phyloP scores from a whole-genome alignment of 129 eudicot genomes.

The Chrysanthemum makinoi region DNA sequence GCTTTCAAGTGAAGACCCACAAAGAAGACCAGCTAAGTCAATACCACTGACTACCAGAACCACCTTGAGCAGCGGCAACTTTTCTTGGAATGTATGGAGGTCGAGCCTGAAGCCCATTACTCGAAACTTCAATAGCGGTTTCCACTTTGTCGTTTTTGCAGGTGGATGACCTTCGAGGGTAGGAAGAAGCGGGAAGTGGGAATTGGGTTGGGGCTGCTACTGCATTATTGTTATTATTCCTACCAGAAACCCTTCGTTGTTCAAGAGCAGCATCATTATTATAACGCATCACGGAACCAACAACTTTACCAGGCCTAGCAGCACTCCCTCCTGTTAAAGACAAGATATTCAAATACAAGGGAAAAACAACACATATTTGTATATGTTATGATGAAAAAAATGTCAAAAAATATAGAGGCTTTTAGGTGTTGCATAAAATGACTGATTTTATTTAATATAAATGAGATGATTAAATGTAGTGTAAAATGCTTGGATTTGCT shows the following conservation, averaged over 20 bases:
- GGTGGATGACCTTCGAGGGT: slow-evolving; percentile 60
- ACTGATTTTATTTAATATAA: background rate
- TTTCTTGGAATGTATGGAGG: slow-evolving; percentile 82
- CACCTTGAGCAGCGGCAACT: slow-evolving; percentile 87
- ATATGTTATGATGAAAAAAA: background rate
- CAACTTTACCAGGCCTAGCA: slow-evolving; percentile 92
- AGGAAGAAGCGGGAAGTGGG: slow-evolving; percentile 60
- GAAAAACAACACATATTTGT: background rate
- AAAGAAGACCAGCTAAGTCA: slow-evolving; percentile 23
- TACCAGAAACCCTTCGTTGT: slow-evolving; percentile 52
- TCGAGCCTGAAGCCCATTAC: slow-evolving; percentile 63
- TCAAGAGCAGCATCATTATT: slow-evolving; percentile 61
- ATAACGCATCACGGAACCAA: slow-evolving; percentile 66
- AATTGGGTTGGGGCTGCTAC: slow-evolving; percentile 64
- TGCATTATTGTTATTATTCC: slow-evolving; percentile 65
- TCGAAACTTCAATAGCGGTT: slow-evolving; percentile 53
- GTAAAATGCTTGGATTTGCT: too few species aligned
- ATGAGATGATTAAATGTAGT: too few species aligned
- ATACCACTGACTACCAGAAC: slow-evolving; percentile 78
- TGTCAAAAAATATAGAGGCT: background rate
- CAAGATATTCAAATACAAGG: background rate
- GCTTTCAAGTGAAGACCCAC: slow-evolving; percentile 8
- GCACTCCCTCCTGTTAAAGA: slow-evolving; percentile 50
- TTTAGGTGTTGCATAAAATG: background rate
- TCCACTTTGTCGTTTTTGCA: slow-evolving; percentile 69